A percentile compares a stretch with the other conserved stretches of the same genome.
These are phyloP conservation scores for Cercospora citrullina DNA, from an alignment of 2,329 filamentous ascomycete genomes.

Conservation along the genomic window DNA sequence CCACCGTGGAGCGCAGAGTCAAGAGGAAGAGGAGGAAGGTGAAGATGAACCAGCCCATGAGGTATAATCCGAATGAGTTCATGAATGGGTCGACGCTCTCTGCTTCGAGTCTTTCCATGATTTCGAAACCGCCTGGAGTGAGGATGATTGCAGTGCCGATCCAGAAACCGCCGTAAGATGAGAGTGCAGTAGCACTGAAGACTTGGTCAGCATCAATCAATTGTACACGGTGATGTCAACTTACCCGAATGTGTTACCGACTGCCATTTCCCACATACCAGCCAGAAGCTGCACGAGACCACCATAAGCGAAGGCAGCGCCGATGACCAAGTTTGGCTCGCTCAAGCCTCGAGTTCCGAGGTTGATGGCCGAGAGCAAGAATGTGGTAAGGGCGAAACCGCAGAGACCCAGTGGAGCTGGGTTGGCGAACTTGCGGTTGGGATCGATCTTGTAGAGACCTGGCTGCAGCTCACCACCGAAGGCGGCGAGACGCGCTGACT, in stretches of 20 bases:
- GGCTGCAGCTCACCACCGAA: constrained; percentile 57
- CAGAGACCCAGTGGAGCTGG: constrained; percentile 61
- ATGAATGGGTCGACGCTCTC: constrained; percentile 46
- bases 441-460: constrained; percentile 47
- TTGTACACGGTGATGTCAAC: not conserved
- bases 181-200: constrained; percentile 62
- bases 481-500: constrained; percentile 49
- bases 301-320: constrained; percentile 52
- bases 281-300: constrained; percentile 54
- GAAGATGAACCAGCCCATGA: constrained; percentile 63
- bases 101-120: constrained; percentile 49
- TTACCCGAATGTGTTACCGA: constrained; percentile 13
- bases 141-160: constrained; percentile 60
- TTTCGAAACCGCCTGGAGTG: constrained; percentile 54
- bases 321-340: constrained; percentile 51
- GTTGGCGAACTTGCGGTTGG: constrained; percentile 44
- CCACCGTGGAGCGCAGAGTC: constrained; percentile 57
- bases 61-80: constrained; percentile 58
- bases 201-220: constrained; percentile 26
- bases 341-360: constrained; percentile 46
- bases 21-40: constrained; percentile 58
- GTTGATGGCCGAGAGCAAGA: constrained; percentile 57
- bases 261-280: constrained; percentile 53
- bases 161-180: constrained; percentile 64
- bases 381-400: constrained; percentile 66